Conservation (phyloP, 805 yeast species). For the Sungouiella thailandica region DNA sequence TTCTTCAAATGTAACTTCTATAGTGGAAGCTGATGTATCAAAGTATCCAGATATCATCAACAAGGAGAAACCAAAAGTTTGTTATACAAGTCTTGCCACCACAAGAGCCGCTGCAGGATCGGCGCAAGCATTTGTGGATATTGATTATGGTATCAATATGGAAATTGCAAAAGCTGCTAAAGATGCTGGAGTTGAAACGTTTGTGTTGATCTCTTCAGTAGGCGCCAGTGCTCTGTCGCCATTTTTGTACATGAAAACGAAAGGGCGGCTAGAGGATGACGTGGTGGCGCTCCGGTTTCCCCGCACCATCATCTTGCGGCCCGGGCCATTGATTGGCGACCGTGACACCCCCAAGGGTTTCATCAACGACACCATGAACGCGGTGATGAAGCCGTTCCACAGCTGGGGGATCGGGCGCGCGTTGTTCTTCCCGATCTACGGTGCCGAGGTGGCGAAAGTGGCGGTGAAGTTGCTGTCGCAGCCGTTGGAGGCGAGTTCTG, state of each 20-base stretch:
- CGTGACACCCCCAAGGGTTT: constrained; percentile 42
- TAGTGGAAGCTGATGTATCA: constrained; percentile 42
- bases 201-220: constrained; percentile 58
- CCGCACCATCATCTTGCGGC: constrained; percentile 70
- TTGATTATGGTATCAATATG: constrained; percentile 71
- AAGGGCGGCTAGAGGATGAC: constrained; percentile 74
- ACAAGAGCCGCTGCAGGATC: constrained; percentile 48
- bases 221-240: constrained; percentile 59
- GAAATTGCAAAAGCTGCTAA: constrained; percentile 71
- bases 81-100: constrained; percentile 14
- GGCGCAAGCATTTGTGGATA: constrained; percentile 58
- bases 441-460: constrained; percentile 60
- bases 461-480: constrained; percentile 40
- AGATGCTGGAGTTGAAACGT: constrained; percentile 60
- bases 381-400: constrained; percentile 9
- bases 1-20: constrained; percentile 28
- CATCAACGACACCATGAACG: constrained; percentile 2
- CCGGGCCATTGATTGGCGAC: constrained; percentile 69
- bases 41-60: constrained; percentile 42
- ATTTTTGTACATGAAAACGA: constrained; percentile 61
- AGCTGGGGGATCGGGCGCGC: constrained; percentile 13
- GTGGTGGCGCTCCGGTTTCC: constrained; percentile 59
- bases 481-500: constrained; percentile 9
- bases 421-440: constrained; percentile 44
- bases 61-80: constrained; percentile 10